These are phyloP conservation scores for Marasmius sp. DNA, from an alignment of 1,284 basidiomycete genomes.

Conservation along the genomic window DNA sequence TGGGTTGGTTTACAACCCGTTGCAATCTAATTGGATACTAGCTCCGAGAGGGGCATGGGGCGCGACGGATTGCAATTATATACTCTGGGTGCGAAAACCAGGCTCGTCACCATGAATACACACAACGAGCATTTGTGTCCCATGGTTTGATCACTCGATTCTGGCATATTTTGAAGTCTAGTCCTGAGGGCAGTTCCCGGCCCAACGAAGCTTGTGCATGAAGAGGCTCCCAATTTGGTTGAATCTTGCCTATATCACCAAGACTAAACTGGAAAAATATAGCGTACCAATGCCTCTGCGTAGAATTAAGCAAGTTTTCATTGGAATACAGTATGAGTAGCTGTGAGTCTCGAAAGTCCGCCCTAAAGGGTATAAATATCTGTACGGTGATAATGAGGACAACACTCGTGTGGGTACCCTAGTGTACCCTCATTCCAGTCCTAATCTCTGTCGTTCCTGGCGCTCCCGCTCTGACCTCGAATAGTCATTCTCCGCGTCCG, in stretches of 20 bases:
- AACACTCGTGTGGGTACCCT: not conserved
- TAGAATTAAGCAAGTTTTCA: too few species aligned
- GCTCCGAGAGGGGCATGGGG: conserved; percentile 60
- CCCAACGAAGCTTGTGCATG: too few species aligned
- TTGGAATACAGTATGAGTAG: too few species aligned
- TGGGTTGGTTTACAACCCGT: conserved; percentile 82
- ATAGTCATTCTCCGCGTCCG: conserved; percentile 59
- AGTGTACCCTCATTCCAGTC: conserved; percentile 39
- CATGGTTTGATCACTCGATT: too few species aligned
- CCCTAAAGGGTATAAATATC: not conserved
- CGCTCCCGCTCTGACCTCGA: conserved; percentile 56
- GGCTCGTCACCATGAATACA: not conserved
- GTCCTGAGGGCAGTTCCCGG: too few species aligned
- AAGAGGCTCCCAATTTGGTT: too few species aligned
- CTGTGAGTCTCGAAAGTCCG: too few species aligned
- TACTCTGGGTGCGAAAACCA: conserved; percentile 80
- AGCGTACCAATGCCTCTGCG: too few species aligned
- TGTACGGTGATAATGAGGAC: not conserved
- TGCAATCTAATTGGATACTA: conserved; percentile 73
- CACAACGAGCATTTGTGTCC: too few species aligned
- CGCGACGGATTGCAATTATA: conserved; percentile 73
- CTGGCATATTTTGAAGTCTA: too few species aligned
- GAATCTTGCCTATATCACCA: too few species aligned
- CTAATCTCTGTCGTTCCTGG: conserved; percentile 55
- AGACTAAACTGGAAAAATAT: too few species aligned